Base-by-base conservation (phyloP, 176 grass and related monocot genomes). In the Luzula sylvatica region DNA sequence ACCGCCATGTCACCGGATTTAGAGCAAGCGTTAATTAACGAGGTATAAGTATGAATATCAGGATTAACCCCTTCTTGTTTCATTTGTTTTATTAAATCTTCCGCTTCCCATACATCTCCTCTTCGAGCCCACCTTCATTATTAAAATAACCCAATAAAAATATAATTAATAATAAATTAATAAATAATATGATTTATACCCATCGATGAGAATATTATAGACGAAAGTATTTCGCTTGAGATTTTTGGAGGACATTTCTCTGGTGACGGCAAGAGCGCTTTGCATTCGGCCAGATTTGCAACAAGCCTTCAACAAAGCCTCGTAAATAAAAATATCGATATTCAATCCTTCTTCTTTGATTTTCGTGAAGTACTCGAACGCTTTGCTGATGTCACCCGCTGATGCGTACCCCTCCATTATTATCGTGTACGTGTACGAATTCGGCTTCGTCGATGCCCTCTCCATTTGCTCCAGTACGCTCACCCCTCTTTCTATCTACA, bases 261-360 rank as follows among this genome's bases (percentile, higher is more conserved):
- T 68, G 38, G 85, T 90, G 42, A 96, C 85, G 23, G 85, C 75
- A 21, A 90, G 75, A 50, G 92, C 85, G 56, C 92, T 96, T 62
- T 90, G 92, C 85, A 90, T 96, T 39, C 90, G 69, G 65, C 90
- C 90, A n/a, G 84, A 88, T 61, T 96, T 96, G 54, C 90, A 96
- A 42, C 90, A 96, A 11, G 90, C 84, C 56, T 80, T 96, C 11
- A 96, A 60, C 57, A 89, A 62, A 52, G 76, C 79, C 78, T 96
- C 90, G 15, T 96, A 96, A 50, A 88, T 87, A 69, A 76, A 96
- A 53, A 88, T 77, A 64, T 96, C 84, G 5, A 96, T 64, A 32
- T 82, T 84, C 61, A 96, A 43, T 29, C 80, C 83, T 22, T 67
- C 63, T 40, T 86, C 84, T 72, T 96, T 96, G 17, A 88, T 88